Conservation (phyloP, 768 basidiomycete species). For the Panus rudis region DNA sequence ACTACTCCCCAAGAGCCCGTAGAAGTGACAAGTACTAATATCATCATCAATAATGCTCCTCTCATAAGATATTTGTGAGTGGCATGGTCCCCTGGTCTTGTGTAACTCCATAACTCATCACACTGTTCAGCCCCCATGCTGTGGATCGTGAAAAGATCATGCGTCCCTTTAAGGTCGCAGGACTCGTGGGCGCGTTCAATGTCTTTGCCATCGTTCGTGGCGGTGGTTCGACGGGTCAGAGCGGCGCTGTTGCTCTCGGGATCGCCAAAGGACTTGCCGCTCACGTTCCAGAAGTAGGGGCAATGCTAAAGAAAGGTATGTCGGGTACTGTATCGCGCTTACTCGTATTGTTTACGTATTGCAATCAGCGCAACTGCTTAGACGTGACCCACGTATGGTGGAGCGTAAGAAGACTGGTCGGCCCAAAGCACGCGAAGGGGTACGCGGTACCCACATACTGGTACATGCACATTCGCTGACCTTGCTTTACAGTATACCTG, state of each 20-base stretch:
- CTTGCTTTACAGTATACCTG: constrained; percentile 62
- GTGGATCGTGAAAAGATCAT: constrained; percentile 77
- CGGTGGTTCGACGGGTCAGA: constrained; percentile 88
- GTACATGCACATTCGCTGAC: constrained; percentile 11
- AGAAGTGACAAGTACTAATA: constrained; percentile 46
- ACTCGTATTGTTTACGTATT: constrained; percentile 2
- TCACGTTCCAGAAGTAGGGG: constrained; percentile 59
- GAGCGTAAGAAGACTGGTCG: constrained; percentile 96
- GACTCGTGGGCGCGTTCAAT: constrained; percentile 80
- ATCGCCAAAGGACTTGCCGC: constrained; percentile 69
- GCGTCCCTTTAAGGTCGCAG: constrained; percentile 78
- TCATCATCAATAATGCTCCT: constrained; percentile 83
- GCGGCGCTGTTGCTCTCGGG: constrained; percentile 77
- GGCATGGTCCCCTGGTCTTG: neutral
- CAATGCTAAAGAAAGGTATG: constrained; percentile 69
- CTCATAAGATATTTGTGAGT: constrained; percentile 67
- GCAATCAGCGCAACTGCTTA: constrained; percentile 67
- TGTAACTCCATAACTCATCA: neutral
- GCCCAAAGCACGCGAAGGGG: constrained; percentile 88
- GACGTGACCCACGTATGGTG: constrained; percentile 95
- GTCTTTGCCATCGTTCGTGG: constrained; percentile 56
- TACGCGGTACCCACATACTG: constrained; percentile 35
- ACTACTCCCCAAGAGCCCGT: constrained; percentile 7
- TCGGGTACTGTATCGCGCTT: constrained; percentile 7
- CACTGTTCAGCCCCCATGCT: constrained; percentile 33